phyloP scores from a whole-genome alignment of 2,329 filamentous ascomycete species.

The Alternaria viburni region DNA sequence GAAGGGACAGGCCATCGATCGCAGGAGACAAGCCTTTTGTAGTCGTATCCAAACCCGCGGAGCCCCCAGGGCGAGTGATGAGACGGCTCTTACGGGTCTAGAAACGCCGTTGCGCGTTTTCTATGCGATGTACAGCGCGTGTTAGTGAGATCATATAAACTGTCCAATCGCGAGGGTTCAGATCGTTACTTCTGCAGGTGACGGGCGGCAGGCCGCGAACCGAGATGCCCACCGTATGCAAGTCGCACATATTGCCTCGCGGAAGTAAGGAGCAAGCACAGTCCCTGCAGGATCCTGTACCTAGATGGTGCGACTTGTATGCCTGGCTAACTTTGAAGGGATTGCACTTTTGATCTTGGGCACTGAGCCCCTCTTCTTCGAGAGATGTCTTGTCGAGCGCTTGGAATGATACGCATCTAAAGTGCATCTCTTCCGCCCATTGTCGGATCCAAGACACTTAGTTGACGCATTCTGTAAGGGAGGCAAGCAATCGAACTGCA shows the following conservation, averaged over 20 bases:
- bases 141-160: neutral
- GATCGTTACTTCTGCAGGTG: neutral
- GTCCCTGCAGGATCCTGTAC: neutral
- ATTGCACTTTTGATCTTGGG: neutral
- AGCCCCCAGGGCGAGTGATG: neutral
- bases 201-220: neutral
- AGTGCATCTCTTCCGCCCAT: neutral
- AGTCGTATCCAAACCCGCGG: neutral
- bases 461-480: neutral
- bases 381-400: neutral
- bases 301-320: neutral
- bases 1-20: neutral
- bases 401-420: neutral
- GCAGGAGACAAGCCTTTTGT: neutral
- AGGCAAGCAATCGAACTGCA: neutral
- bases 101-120: neutral
- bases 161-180: neutral
- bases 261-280: neutral
- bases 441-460: neutral
- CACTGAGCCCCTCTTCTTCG: neutral
- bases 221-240: neutral
- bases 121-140: neutral
- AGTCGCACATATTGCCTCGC: neutral
- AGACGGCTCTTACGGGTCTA: neutral
- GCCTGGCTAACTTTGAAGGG: neutral